Percentiles rank a stretch among this genome's conserved stretches.
phyloP scores from a whole-genome alignment of 2,329 filamentous ascomycete species.

The Drechslerella coelobrocha region DNA sequence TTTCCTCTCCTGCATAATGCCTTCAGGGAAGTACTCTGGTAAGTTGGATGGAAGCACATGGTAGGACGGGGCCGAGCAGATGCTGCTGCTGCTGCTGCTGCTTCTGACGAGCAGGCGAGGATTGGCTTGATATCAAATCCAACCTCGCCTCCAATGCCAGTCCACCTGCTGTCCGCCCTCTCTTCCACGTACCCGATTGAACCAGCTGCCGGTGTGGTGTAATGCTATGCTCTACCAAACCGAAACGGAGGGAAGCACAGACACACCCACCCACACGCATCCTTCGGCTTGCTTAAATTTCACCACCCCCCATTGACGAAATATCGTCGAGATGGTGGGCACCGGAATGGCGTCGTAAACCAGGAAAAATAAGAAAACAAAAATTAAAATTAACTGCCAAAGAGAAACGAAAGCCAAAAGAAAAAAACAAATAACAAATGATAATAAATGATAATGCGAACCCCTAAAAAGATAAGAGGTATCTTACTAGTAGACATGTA shows the following conservation, averaged over 20 bases:
- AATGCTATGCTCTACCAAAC: neutral
- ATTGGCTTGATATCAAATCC: conserved; percentile 3
- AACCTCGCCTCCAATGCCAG: conserved; percentile 1
- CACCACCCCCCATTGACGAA: neutral
- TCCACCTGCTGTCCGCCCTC: neutral
- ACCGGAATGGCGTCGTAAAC: too few species aligned
- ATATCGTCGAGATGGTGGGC: neutral
- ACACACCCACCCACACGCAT: conserved; percentile 11
- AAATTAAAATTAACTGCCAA: too few species aligned
- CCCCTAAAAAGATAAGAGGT: neutral
- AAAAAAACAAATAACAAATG: conserved; percentile 19
- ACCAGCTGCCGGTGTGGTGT: neutral
- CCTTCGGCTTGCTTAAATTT: conserved; percentile 1
- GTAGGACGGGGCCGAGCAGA: neutral
- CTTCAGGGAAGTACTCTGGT: neutral
- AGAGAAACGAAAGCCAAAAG: too few species aligned
- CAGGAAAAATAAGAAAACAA: conserved; percentile 1
- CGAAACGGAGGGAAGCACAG: conserved; percentile 14
- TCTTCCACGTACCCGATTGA: conserved; percentile 9
- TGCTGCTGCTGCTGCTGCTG: too few species aligned
- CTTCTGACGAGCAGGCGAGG: neutral
- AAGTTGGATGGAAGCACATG: neutral
- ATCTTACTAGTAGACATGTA: neutral
- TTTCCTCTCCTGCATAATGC: neutral
- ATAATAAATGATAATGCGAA: too few species aligned